These are phyloP conservation scores for Begonia fuchsioides DNA, from an alignment of 306 rosid species.

Conservation along the genomic window DNA sequence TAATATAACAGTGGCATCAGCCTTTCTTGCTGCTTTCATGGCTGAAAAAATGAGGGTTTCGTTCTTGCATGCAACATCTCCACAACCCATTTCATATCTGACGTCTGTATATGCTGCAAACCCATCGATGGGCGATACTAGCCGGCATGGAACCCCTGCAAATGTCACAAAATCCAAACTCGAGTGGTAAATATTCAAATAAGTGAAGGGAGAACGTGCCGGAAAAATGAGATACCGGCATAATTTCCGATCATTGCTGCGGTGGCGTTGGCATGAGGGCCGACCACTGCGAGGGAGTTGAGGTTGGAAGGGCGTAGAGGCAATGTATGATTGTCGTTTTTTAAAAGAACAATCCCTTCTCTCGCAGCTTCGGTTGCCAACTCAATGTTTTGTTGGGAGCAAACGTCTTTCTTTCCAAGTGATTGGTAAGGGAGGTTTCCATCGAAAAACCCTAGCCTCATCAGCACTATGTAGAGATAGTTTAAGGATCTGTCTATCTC, in stretches of 20 bases:
- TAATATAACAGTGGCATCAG: conserved; percentile 43
- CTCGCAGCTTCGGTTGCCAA: conserved; percentile 61
- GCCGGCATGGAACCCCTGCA: too few species aligned
- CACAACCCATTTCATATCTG: conserved; percentile 39
- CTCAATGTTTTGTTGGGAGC: conserved; percentile 32
- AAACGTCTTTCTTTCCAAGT: conserved; percentile 54
- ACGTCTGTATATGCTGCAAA: too few species aligned
- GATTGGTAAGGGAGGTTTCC: conserved; percentile 45
- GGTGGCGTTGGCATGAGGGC: conserved; percentile 67
- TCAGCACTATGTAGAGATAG: conserved; percentile 55
- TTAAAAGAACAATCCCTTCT: conserved; percentile 58
- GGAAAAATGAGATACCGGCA: conserved; percentile 35
- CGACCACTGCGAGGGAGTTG: conserved; percentile 32
- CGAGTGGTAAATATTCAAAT: too few species aligned
- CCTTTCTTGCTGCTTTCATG: conserved; percentile 23
- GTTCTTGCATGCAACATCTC: conserved; percentile 28
- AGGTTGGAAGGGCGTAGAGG: conserved; percentile 24
- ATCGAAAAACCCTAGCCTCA: conserved; percentile 72
- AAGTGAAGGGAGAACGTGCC: too few species aligned
- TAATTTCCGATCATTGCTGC: conserved; percentile 57
- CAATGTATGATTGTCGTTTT: conserved; percentile 31
- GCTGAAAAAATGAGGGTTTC: conserved; percentile 42
- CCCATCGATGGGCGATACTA: too few species aligned
- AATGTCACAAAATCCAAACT: too few species aligned
- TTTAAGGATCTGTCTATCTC: conserved; percentile 55